Conservation (phyloP, 2,329 filamentous ascomycete genomes). For the Cercospora beticola region DNA sequence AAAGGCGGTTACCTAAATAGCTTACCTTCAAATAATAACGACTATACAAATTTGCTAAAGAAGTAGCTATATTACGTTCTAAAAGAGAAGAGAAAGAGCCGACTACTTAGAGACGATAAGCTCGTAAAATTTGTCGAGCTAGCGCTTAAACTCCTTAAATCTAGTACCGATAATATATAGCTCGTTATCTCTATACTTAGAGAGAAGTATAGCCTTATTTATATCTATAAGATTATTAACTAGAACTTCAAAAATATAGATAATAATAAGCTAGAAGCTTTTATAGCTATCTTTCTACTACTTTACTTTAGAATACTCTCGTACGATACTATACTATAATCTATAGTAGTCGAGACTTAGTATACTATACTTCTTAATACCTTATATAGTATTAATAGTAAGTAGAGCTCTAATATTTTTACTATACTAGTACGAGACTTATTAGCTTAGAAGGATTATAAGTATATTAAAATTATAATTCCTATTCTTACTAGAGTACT, state of each 20-base stretch:
- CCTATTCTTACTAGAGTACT: conserved; percentile 15
- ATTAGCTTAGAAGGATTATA: not conserved
- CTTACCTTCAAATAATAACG: not conserved
- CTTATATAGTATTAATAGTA: conserved; percentile 13
- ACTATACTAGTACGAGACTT: not conserved
- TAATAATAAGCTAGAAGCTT: not conserved
- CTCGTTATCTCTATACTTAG: conserved; percentile 9
- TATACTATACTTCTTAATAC: conserved; percentile 12
- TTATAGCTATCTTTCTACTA: not conserved
- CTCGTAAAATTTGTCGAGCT: conserved; percentile 1
- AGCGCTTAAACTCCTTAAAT: conserved; percentile 9
- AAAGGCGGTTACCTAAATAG: not conserved
- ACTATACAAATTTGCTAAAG: not conserved
- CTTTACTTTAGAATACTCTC: conserved; percentile 19
- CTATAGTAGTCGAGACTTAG: conserved; percentile 5
- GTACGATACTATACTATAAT: conserved; percentile 13
- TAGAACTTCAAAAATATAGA: not conserved
- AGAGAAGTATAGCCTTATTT: conserved; percentile 4
- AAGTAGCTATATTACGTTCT: conserved; percentile 5
- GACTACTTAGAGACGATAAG: conserved; percentile 11
- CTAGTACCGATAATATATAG: conserved; percentile 13
- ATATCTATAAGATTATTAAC: conserved; percentile 9
- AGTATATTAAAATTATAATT: conserved; percentile 3
- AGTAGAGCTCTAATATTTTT: conserved; percentile 12
- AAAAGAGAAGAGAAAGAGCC: not conserved